Conservation (phyloP, 352 stramenopile species). For the Globisporangium alternatum region DNA sequence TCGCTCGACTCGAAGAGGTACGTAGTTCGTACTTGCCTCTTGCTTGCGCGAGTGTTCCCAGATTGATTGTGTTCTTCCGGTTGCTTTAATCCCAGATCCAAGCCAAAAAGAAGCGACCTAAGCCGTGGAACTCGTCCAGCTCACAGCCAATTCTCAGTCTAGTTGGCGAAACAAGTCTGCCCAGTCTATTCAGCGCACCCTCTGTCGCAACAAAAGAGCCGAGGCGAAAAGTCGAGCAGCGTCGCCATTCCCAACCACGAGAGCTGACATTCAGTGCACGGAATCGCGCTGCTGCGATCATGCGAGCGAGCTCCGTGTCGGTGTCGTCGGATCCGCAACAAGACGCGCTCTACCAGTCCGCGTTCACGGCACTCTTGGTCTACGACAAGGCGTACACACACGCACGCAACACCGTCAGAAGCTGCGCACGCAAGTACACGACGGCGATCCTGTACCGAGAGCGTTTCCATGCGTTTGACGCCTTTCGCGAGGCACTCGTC, state of each 20-base stretch:
- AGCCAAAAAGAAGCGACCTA: slow-evolving; percentile 16
- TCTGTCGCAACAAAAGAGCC: not conserved
- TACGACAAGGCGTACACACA: slow-evolving; percentile 39
- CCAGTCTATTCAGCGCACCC: not conserved
- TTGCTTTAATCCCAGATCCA: slow-evolving; percentile 19
- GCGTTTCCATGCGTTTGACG: slow-evolving; percentile 63
- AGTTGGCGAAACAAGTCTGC: not conserved
- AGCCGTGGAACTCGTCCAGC: slow-evolving; percentile 24
- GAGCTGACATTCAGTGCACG: slow-evolving; percentile 16
- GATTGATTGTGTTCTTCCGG: not conserved
- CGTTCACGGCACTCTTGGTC: slow-evolving; percentile 20
- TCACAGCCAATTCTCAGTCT: not conserved
- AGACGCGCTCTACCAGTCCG: slow-evolving; percentile 37
- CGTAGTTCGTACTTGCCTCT: not conserved
- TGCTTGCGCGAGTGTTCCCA: not conserved
- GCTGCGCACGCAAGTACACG: slow-evolving; percentile 32
- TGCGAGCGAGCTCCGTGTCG: slow-evolving; percentile 15
- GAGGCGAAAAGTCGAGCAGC: not conserved
- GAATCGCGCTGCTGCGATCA: slow-evolving; percentile 19
- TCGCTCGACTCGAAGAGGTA: slow-evolving; percentile 41
- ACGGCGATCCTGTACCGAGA: slow-evolving; percentile 47
- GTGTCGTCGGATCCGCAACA: slow-evolving; percentile 6
- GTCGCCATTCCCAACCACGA: not conserved
- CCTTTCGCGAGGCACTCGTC: slow-evolving; percentile 31
- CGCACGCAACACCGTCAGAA: slow-evolving; percentile 15